phyloP scores from a whole-genome alignment of 768 basidiomycete genomes.

The Artomyces pyxidatus region DNA sequence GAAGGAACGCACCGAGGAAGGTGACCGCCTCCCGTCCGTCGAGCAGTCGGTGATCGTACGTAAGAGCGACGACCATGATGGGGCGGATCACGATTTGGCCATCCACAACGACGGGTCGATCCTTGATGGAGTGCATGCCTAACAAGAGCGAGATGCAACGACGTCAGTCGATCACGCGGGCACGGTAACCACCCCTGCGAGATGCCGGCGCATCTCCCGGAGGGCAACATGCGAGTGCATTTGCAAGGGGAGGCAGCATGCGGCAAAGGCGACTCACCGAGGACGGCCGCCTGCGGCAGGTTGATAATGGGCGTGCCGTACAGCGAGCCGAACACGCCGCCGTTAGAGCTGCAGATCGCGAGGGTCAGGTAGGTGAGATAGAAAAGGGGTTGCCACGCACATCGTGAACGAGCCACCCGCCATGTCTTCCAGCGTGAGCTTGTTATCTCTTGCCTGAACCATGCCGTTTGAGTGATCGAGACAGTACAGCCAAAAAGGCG shows the following conservation, averaged over 20 bases:
- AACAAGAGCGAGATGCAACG: neutral
- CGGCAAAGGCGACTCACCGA: constrained; percentile 43
- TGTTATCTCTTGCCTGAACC: constrained; percentile 73
- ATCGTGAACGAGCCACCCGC: constrained; percentile 98
- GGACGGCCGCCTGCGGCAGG: constrained; percentile 88
- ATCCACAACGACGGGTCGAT: constrained; percentile 81
- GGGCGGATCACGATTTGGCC: constrained; percentile 96
- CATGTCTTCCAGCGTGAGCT: constrained; percentile 97
- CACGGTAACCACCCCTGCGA: too few species aligned
- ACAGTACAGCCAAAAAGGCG: constrained; percentile 4
- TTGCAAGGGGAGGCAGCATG: neutral
- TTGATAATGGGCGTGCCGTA: constrained; percentile 99
- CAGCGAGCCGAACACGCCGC: constrained; percentile 95
- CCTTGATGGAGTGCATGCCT: constrained; percentile 96
- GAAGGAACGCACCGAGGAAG: constrained; percentile 74
- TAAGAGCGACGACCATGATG: constrained; percentile 91
- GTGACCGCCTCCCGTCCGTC: constrained; percentile 96
- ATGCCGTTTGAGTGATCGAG: constrained; percentile 6
- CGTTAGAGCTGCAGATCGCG: constrained; percentile 68
- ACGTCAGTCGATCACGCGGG: neutral
- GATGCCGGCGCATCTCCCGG: too few species aligned
- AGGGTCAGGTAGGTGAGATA: neutral
- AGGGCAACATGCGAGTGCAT: neutral
- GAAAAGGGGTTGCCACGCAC: constrained; percentile 35
- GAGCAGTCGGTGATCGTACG: constrained; percentile 92